Evolutionary conservation across 306 rosid genomes (phyloP).

Genomic region (Geum urbanum): DNA sequence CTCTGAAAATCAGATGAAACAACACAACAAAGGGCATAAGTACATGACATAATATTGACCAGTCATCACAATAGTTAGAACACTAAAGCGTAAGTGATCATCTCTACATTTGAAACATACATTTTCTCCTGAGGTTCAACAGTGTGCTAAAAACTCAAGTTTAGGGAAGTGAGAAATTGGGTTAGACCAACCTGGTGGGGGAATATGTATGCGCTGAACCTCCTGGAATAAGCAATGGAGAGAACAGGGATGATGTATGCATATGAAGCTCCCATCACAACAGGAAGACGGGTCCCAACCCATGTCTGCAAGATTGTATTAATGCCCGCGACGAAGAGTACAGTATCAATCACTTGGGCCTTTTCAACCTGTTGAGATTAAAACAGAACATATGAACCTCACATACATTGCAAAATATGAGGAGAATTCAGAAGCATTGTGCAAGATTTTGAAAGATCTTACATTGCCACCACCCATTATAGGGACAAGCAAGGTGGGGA

Average conservation of each 20-base stretch:
- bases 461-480: conserved; percentile 93
- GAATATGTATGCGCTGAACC: conserved; percentile 39
- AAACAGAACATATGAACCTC: not conserved
- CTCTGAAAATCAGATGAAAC: conserved; percentile 41
- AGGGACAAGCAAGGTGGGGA: conserved; percentile 61
- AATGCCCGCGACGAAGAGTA: conserved; percentile 70
- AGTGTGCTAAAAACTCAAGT: not conserved
- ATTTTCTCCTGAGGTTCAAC: not conserved
- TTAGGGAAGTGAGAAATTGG: conserved; percentile 6
- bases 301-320: conserved; percentile 66
- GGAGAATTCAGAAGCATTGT: not conserved
- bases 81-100: too few relatives aligned
- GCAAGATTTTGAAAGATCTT: conserved; percentile 16
- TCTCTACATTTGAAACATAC: not conserved
- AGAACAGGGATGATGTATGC: conserved; percentile 60
- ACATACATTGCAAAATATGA: conserved; percentile 7
- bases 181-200: conserved; percentile 58
- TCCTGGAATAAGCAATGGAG: conserved; percentile 47
- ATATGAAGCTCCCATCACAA: conserved; percentile 73
- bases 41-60: not conserved
- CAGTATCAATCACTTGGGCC: conserved; percentile 70
- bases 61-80: too few relatives aligned
- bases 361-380: conserved; percentile 58
- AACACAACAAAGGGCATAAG: conserved; percentile 14
- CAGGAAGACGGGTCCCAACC: conserved; percentile 79